Evolutionary conservation across 352 stramenopile species (phyloP).

Genomic region (Globisporangium sylvaticum): DNA sequence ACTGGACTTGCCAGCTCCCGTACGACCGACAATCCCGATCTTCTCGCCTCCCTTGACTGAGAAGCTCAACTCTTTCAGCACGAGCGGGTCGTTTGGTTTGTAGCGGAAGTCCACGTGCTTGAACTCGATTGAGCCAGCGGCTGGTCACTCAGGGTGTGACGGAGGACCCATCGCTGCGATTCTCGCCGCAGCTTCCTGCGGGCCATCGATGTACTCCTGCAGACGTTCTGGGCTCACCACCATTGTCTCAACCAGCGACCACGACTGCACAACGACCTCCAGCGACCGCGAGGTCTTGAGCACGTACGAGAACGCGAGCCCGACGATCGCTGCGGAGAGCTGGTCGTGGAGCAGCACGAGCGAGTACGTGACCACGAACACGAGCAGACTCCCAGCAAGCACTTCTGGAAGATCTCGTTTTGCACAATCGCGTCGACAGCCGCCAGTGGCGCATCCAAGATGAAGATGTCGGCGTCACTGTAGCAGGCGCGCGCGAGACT

Average conservation of each 20-base stretch:
- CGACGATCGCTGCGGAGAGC: conserved; percentile 58
- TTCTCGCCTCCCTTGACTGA: conserved; percentile 43
- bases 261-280: conserved; percentile 37
- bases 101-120: conserved; percentile 54
- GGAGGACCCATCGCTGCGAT: conserved; percentile 50
- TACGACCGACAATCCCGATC: conserved; percentile 68
- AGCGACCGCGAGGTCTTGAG: conserved; percentile 78
- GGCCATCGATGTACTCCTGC: conserved; percentile 36
- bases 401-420: conserved; percentile 77
- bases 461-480: conserved; percentile 35
- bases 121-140: conserved; percentile 61
- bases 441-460: conserved; percentile 66
- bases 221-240: conserved; percentile 50
- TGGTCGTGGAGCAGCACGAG: conserved; percentile 28
- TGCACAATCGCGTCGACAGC: conserved; percentile 93
- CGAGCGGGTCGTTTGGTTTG: conserved; percentile 30
- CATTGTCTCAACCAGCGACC: conserved; percentile 30
- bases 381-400: conserved; percentile 25
- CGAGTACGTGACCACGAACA: conserved; percentile 25
- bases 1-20: conserved; percentile 66
- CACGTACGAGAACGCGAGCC: conserved; percentile 84
- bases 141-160: not conserved
- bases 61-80: conserved; percentile 40
- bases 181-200: conserved; percentile 18
- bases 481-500: conserved; percentile 67